Conservation (phyloP, 2,329 filamentous ascomycete species). For the Plenodomus lindquistii region DNA sequence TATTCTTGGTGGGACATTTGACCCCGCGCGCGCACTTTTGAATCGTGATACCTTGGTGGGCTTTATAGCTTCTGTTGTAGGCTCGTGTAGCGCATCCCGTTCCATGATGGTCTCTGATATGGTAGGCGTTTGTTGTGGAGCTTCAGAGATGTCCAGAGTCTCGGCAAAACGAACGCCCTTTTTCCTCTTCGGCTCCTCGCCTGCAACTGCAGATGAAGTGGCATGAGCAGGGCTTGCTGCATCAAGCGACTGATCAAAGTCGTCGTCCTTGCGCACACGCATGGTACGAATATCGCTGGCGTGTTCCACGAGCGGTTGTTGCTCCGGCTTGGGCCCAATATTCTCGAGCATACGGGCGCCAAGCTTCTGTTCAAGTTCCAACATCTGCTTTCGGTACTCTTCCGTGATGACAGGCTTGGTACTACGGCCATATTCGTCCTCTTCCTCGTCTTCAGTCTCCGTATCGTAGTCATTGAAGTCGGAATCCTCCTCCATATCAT, state of each 20-base stretch:
- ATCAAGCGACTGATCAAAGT: conserved; percentile 33
- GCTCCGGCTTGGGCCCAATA: conserved; percentile 54
- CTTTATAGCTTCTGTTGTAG: conserved; percentile 21
- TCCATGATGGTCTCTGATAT: conserved; percentile 44
- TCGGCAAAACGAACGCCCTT: conserved; percentile 85
- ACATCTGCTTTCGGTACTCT: conserved; percentile 80
- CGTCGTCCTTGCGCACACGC: conserved; percentile 47
- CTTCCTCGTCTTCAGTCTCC: conserved; percentile 63
- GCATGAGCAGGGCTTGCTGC: conserved; percentile 5
- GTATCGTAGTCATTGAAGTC: conserved; percentile 47
- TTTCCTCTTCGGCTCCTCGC: conserved; percentile 27
- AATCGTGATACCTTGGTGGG: conserved; percentile 47
- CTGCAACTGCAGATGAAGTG: conserved; percentile 2
- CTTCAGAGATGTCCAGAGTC: conserved; percentile 69
- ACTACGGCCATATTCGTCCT: conserved; percentile 77
- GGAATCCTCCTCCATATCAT: conserved; percentile 46
- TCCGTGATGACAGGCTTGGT: conserved; percentile 69
- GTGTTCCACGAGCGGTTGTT: conserved; percentile 46
- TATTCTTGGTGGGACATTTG: conserved; percentile 15
- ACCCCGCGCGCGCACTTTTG: conserved; percentile 39
- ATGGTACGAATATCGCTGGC: conserved; percentile 64
- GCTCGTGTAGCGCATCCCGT: conserved; percentile 19
- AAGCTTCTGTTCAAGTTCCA: conserved; percentile 79
- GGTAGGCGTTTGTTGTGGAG: conserved; percentile 26
- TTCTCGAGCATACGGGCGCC: conserved; percentile 62